Percentiles rank a stretch among this genome's conserved stretches.
Evolutionary conservation across 768 basidiomycete species (phyloP).

Genomic region (Mycena indigotica): DNA sequence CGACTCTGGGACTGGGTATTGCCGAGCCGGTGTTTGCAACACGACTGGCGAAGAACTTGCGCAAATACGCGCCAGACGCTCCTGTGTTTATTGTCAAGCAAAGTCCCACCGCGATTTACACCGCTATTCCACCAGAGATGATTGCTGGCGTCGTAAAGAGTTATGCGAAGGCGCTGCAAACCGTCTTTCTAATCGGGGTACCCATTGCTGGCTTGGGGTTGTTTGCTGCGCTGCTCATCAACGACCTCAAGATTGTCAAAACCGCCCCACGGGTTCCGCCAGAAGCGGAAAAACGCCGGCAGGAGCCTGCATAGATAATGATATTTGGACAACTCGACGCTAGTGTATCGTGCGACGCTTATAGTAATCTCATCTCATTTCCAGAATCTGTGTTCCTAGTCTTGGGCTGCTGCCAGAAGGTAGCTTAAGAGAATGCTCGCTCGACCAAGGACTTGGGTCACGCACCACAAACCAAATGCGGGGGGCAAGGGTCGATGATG

Average conservation of each 20-base stretch:
- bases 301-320: background rate
- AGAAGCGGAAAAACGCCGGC: background rate
- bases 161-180: slow-evolving; percentile 9
- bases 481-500: slow-evolving; percentile 5
- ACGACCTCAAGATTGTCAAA: slow-evolving; percentile 5
- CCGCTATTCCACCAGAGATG: slow-evolving; percentile 6
- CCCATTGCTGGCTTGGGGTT: slow-evolving; percentile 5
- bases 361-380: too few relatives aligned
- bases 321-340: background rate
- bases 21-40: slow-evolving; percentile 17
- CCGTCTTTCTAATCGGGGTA: slow-evolving; percentile 17
- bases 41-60: slow-evolving; percentile 9
- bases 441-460: too few relatives aligned
- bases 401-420: too few relatives aligned
- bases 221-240: background rate
- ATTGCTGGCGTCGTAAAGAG: slow-evolving; percentile 16
- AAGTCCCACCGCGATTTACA: slow-evolving; percentile 19
- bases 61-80: slow-evolving; percentile 15
- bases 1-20: slow-evolving; percentile 7
- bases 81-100: slow-evolving; percentile 11
- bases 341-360: too few relatives aligned
- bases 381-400: too few relatives aligned
- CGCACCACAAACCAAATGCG: slow-evolving; percentile 4
- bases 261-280: background rate
- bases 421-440: too few relatives aligned